phyloP scores from a whole-genome alignment of 352 stramenopile genomes.

The Elongisporangium senticosum region DNA sequence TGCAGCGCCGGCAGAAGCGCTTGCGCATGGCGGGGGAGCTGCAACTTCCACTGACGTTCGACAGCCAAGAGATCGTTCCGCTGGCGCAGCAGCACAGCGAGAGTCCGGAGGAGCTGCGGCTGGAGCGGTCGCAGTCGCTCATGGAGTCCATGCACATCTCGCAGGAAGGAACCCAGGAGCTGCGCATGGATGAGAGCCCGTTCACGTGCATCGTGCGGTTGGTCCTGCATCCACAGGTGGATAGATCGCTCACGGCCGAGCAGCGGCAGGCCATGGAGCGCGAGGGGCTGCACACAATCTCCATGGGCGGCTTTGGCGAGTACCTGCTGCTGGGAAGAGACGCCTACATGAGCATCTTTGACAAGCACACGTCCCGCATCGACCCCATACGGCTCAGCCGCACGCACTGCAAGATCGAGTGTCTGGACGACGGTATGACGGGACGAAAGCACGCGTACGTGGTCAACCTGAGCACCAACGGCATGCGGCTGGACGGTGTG shows the following conservation, averaged over 20 bases:
- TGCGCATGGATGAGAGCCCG: constrained; percentile 22
- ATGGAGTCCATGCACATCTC: constrained; percentile 17
- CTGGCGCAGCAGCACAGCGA: background rate
- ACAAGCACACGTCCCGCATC: constrained; percentile 22
- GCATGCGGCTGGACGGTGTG: constrained; percentile 33
- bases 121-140: constrained; percentile 31
- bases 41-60: background rate
- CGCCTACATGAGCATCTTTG: constrained; percentile 25
- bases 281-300: constrained; percentile 27
- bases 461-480: constrained; percentile 34
- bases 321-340: constrained; percentile 27
- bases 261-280: constrained; percentile 24
- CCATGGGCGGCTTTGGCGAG: constrained; percentile 21
- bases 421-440: constrained; percentile 12
- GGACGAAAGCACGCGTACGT: constrained; percentile 20
- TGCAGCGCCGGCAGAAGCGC: background rate
- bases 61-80: background rate
- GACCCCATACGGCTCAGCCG: constrained; percentile 34
- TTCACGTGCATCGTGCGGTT: constrained; percentile 30
- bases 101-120: constrained; percentile 19
- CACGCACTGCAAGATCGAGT: constrained; percentile 33
- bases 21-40: background rate
- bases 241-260: constrained; percentile 23
- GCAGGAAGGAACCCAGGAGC: constrained; percentile 33
- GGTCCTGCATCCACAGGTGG: constrained; percentile 28